Evolutionary conservation across 148 eudicot species (phyloP), one percentile per base, ranked within the genome.

Genomic region (Diospyros lotus): DNA sequence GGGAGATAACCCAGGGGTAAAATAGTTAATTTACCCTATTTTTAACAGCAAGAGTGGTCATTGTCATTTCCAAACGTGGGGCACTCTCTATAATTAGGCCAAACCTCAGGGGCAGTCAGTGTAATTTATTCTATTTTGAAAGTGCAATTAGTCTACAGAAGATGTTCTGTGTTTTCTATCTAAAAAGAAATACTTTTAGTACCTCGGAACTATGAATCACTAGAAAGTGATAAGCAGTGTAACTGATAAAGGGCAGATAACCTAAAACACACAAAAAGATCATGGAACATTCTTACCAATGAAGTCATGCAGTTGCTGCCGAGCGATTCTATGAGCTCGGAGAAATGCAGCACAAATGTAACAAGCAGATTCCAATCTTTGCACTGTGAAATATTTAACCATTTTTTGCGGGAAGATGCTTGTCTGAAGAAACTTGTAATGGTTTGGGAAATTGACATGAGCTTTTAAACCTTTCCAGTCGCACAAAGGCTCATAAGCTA

Each of bases 301-400:
- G 76, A 94, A 94, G 13, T 90, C 98, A 72, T 84, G 93, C 60
- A 94, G 87, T 74, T 94, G 94, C 46, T 80, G 81, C 38, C 94
- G 89, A 58, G 94, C 93, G 71, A 82, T 85, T 85, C 92, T 85
- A 74, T 94, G 98, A 40, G 94, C 97, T 17, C 97, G 92, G 40
- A 94, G 90, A 77, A 92, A 94, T 56, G 96, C 89, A 72, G 96
- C 96, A 81, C 92, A 94, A 75, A 90, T 85, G 80, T 84, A 94
- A 75, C 98, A 94, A n/a, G 89, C 96, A 68, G 89, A 79, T 80
- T 94, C 96, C 82, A 94, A 78, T 77, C 96, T 92, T 77, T 89
- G 91, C 74, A 90, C 97, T 53, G 87, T 89, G 80, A 94, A 94
- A 82, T 76, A 89, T 48, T 94, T 89, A 68, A 88, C 92, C 80